Conservation (phyloP, 495 filamentous ascomycete genomes). For the Hypoxylon trugodes region DNA sequence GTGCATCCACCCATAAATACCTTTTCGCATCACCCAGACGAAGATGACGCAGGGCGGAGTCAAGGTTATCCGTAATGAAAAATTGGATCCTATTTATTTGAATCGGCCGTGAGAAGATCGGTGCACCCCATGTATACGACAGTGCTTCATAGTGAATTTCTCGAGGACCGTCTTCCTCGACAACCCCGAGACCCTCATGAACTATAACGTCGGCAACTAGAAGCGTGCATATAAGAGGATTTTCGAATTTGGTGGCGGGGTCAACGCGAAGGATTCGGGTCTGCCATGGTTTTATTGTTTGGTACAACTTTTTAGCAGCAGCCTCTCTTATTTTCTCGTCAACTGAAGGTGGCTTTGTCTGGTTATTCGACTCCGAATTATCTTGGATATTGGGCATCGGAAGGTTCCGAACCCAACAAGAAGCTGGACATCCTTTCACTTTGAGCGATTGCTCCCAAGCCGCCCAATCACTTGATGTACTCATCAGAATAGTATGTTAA, state of each 20-base stretch:
- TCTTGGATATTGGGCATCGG: background rate
- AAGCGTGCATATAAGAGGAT: constrained; percentile 12
- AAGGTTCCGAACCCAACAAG: constrained; percentile 19
- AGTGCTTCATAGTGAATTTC: constrained; percentile 28
- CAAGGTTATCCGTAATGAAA: constrained; percentile 30
- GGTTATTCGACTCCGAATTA: background rate
- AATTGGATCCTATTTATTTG: constrained; percentile 10
- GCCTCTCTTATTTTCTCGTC: constrained; percentile 13
- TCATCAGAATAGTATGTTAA: background rate
- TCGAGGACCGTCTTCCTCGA: constrained; percentile 17
- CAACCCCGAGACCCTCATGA: constrained; percentile 29
- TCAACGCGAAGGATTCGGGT: constrained; percentile 25
- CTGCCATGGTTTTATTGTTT: constrained; percentile 15
- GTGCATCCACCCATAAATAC: constrained; percentile 41
- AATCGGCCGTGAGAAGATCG: constrained; percentile 18
- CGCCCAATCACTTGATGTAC: constrained; percentile 1
- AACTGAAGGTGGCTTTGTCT: background rate
- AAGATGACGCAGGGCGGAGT: constrained; percentile 19
- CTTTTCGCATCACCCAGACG: constrained; percentile 5
- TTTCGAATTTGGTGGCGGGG: constrained; percentile 1
- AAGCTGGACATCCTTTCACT: constrained; percentile 9
- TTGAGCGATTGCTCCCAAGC: constrained; percentile 17
- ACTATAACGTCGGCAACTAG: constrained; percentile 22
- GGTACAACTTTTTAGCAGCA: constrained; percentile 4
- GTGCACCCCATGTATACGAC: constrained; percentile 32